Evolutionary conservation across 148 eudicot genomes (phyloP).

Genomic region (Vaccinium myrtillus): DNA sequence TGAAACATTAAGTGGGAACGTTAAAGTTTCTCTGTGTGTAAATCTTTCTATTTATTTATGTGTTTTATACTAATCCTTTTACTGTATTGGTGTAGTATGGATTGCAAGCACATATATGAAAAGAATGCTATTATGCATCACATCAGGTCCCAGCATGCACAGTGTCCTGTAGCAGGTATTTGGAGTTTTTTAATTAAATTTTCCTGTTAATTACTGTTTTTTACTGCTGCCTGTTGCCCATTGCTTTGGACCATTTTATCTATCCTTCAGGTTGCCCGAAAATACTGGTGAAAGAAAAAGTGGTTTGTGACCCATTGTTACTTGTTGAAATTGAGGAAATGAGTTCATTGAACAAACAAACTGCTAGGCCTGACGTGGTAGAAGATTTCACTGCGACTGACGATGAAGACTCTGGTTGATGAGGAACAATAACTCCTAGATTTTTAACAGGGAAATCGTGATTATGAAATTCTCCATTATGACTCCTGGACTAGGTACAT

Average conservation of each 20-base stretch:
- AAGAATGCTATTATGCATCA: slow-evolving; percentile 48
- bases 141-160: slow-evolving; percentile 34
- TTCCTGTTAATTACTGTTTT: background rate
- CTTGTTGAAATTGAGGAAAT: slow-evolving; percentile 73
- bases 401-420: slow-evolving; percentile 31
- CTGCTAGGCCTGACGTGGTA: slow-evolving; percentile 36
- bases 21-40: background rate
- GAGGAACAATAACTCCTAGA: background rate
- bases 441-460: background rate
- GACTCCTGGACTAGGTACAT: background rate
- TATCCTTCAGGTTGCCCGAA: slow-evolving; percentile 67
- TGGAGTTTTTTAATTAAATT: background rate
- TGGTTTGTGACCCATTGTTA: slow-evolving; percentile 63
- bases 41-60: background rate
- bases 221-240: background rate
- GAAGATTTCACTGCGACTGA: slow-evolving; percentile 77
- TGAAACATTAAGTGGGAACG: background rate
- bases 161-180: slow-evolving; percentile 79
- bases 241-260: background rate
- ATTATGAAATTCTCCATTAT: background rate
- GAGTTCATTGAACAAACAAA: slow-evolving; percentile 44
- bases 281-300: slow-evolving; percentile 38
- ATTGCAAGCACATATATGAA: slow-evolving; percentile 92
- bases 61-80: background rate
- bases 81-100: slow-evolving; percentile 44